Conservation (phyloP, 2,329 filamentous ascomycete species). For the Shiraia sp. region DNA sequence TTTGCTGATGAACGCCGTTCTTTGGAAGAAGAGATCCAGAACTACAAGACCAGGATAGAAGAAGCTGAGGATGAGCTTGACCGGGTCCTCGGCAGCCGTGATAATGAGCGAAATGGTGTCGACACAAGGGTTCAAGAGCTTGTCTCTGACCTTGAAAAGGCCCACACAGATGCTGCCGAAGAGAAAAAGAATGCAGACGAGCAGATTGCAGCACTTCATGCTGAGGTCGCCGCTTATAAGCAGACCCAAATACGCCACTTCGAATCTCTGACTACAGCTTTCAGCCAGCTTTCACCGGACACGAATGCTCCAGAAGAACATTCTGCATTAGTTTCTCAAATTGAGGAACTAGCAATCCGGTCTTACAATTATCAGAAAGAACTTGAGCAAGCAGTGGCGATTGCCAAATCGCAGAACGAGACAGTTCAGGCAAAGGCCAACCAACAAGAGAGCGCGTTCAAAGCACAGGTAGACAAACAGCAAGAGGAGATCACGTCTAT, state of each 20-base stretch:
- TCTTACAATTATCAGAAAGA: constrained; percentile 51
- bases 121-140: constrained; percentile 71
- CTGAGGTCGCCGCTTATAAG: constrained; percentile 60
- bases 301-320: constrained; percentile 43
- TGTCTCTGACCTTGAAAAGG: constrained; percentile 70
- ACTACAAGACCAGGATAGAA: constrained; percentile 76
- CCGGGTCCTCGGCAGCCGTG: constrained; percentile 76
- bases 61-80: constrained; percentile 93
- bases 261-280: constrained; percentile 38
- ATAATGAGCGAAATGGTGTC: constrained; percentile 74
- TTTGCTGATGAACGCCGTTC: constrained; percentile 83
- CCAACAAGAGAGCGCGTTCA: constrained; percentile 44
- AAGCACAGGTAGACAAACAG: constrained; percentile 43
- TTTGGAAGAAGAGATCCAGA: constrained; percentile 78
- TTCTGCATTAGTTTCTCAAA: constrained; percentile 42
- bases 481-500: constrained; percentile 42
- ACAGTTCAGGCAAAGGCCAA: constrained; percentile 45
- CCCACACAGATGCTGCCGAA: constrained; percentile 55
- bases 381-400: constrained; percentile 51
- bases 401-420: constrained; percentile 53
- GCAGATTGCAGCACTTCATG: constrained; percentile 56
- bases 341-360: constrained; percentile 51
- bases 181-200: constrained; percentile 51
- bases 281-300: constrained; percentile 44
- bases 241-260: constrained; percentile 39